Base-by-base conservation (phyloP, 2,329 filamentous ascomycete species). In the Alternaria rosae region DNA sequence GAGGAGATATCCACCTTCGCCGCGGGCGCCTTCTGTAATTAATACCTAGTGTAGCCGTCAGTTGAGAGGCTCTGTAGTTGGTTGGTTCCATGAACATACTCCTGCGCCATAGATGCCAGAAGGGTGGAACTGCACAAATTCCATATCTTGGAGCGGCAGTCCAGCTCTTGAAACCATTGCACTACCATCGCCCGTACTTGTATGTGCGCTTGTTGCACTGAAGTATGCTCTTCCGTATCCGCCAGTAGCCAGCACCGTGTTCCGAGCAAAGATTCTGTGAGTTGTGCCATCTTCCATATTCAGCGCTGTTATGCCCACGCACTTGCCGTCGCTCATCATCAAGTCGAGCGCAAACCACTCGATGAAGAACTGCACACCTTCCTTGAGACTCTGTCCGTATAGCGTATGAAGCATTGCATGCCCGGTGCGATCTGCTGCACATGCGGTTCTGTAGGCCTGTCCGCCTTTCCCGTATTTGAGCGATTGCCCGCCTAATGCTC, bases 121-220 rank as follows among this genome's bases (percentile, higher is more conserved):
- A 1, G 82, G 83, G 64, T 85, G 83, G 57, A 85, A 85, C 59
- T 85, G 83, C 3, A 85, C 82, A 61, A 85, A 85, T 60, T 85
- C 83, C 76, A 85, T 82, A 64, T 84, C 83, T 65, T 84, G 82
- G 45, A 84, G 80, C 2, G 83, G 82, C 5, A 85, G 70, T 9
- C 82, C 82, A 6, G 83, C 83, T 67, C 83, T 74, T 23, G 83
- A 76, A 5, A 80, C 82, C 83, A 85, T 85, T 10, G 83, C 82
- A 54, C 81, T 84, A 17, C 83, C 83, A 63, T 85, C 83, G 20
- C 83, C 83, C 1, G 83, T 85, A 28, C 80, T 82, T 8, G 82
- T 85, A 67, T 85, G 83, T 26, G 82, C 83, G 41, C 78, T 82
- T 8, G 83, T 85, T 50, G 81, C 82, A 42, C 80, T 83, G 64